These are phyloP conservation scores for Taiwanofungus camphoratus DNA, from an alignment of 1,284 basidiomycete species.

Conservation along the genomic window DNA sequence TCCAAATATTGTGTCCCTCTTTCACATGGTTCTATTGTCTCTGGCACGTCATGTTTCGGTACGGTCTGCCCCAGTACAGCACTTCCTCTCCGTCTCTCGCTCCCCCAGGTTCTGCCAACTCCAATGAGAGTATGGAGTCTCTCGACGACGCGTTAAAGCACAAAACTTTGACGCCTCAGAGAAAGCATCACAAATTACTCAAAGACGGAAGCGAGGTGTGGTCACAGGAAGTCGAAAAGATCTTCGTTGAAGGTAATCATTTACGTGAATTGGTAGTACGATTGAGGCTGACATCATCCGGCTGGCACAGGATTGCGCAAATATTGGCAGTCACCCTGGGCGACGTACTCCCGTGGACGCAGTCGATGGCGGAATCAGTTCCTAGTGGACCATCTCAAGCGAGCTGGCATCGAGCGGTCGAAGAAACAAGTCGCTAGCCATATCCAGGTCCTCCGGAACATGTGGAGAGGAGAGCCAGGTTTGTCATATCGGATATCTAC, in stretches of 20 bases:
- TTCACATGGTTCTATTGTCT: conserved; percentile 19
- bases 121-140: conserved; percentile 22
- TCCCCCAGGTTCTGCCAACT: conserved; percentile 19
- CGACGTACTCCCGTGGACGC: conserved; percentile 68
- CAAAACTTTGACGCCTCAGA: conserved; percentile 61
- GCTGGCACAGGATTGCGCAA: conserved; percentile 50
- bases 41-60: conserved; percentile 24
- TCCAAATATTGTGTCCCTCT: conserved; percentile 19
- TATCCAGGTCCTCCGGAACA: conserved; percentile 75
- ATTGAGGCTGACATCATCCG: too few relatives aligned
- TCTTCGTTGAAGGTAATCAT: conserved; percentile 65
- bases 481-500: conserved; percentile 19
- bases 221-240: conserved; percentile 67
- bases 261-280: too few relatives aligned
- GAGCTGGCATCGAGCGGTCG: conserved; percentile 57
- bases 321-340: conserved; percentile 76
- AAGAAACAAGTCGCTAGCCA: conserved; percentile 84
- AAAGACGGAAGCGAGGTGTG: conserved; percentile 80
- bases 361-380: conserved; percentile 79
- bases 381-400: conserved; percentile 70
- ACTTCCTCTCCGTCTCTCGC: conserved; percentile 19
- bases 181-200: conserved; percentile 77
- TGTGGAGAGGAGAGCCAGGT: conserved; percentile 81
- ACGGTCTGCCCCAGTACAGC: conserved; percentile 21
- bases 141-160: conserved; percentile 16